phyloP scores from a whole-genome alignment of 202 grass and related monocot species.

The Hordeum pubiflorum region DNA sequence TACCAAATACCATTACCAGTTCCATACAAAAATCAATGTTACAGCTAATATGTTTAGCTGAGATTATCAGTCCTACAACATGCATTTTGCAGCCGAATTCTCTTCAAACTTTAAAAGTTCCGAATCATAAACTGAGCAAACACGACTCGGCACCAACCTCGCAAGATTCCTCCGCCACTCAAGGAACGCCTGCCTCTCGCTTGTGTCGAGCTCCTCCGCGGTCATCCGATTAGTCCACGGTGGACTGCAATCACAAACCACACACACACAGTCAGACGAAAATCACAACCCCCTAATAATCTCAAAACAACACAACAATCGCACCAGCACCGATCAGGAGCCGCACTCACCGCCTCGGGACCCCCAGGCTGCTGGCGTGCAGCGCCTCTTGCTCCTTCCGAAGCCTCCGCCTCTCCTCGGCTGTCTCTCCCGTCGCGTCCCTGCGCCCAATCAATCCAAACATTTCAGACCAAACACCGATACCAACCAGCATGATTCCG shows the following conservation, averaged over 20 bases:
- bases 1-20: not conserved
- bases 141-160: slow-evolving; percentile 32
- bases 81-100: not conserved
- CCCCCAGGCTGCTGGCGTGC: slow-evolving; percentile 57
- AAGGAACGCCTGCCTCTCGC: slow-evolving; percentile 69
- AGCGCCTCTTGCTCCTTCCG: slow-evolving; percentile 73
- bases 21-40: not conserved
- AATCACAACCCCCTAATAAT: not conserved
- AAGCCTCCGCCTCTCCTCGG: slow-evolving; percentile 43
- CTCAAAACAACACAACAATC: not conserved
- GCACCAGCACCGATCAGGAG: not conserved
- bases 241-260: slow-evolving; percentile 36
- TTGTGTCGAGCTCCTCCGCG: slow-evolving; percentile 72
- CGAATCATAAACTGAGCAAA: not conserved
- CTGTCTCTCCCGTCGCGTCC: slow-evolving; percentile 42
- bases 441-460: slow-evolving; percentile 22
- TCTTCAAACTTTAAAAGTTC: not conserved
- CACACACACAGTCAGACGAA: not conserved
- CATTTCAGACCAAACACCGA: not conserved
- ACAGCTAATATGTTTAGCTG: not conserved
- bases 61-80: not conserved
- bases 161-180: slow-evolving; percentile 88
- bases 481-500: too few species aligned
- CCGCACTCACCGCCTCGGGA: slow-evolving; percentile 60
- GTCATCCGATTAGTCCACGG: slow-evolving; percentile 74